Percentiles rank a stretch among this genome's conserved stretches.
Evolutionary conservation across 2,329 filamentous ascomycete genomes (phyloP).

Genomic region (Botrytis sinoallii): DNA sequence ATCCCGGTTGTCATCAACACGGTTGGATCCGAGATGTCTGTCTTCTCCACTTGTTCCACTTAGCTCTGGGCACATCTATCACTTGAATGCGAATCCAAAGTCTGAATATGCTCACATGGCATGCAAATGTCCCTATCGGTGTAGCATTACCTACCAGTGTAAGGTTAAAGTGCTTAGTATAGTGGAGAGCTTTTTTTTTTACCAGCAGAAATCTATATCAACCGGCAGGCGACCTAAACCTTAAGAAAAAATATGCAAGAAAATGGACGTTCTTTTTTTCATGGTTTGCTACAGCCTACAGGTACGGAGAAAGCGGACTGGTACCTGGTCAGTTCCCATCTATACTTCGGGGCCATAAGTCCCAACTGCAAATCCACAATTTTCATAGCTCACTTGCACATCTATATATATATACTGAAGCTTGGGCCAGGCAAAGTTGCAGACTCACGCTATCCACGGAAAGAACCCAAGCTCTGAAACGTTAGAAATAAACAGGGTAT

Average conservation of each 20-base stretch:
- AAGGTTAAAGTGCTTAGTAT: background rate
- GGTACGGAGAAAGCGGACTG: background rate
- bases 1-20: background rate
- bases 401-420: background rate
- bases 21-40: background rate
- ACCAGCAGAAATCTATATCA: background rate
- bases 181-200: background rate
- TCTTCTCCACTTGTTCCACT: background rate
- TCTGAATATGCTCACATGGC: slow-evolving; percentile 11
- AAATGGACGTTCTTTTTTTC: background rate
- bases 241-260: background rate
- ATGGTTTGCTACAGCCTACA: background rate
- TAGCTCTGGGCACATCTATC: slow-evolving; percentile 8
- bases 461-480: background rate
- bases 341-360: background rate
- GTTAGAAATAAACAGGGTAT: background rate
- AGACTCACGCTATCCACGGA: background rate
- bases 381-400: background rate
- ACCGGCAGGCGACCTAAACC: background rate
- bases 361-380: background rate
- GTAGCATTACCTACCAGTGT: slow-evolving; percentile 6
- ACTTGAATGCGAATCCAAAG: background rate
- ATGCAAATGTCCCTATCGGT: slow-evolving; percentile 1
- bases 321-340: background rate
- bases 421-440: background rate